These are phyloP conservation scores for Aspergillus leporis DNA, from an alignment of 495 filamentous ascomycete species.

Conservation along the genomic window DNA sequence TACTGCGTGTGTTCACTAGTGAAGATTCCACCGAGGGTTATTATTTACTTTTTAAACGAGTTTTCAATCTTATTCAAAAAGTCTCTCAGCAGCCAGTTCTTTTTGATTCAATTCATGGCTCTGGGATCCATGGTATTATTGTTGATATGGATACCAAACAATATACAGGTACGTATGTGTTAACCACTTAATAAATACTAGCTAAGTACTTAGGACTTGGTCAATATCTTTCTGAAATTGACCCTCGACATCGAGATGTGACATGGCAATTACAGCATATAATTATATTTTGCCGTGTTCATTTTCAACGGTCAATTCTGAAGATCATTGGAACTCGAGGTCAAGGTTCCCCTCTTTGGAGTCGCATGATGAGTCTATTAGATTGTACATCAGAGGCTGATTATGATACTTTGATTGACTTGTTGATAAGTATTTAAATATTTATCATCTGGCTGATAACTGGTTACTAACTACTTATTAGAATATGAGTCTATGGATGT, in stretches of 20 bases:
- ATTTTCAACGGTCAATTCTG: constrained; percentile 9
- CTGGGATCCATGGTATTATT: constrained; percentile 15
- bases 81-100: not conserved
- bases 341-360: constrained; percentile 8
- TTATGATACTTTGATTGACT: constrained; percentile 9
- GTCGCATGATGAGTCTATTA: constrained; percentile 12
- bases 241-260: constrained; percentile 1
- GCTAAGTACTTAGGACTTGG: constrained; percentile 11
- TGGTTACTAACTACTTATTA: constrained; percentile 9
- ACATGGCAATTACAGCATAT: constrained; percentile 8
- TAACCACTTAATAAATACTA: constrained; percentile 1
- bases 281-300: constrained; percentile 7
- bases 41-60: constrained; percentile 10
- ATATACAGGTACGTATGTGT: constrained; percentile 10
- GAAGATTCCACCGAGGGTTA: not conserved
- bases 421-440: constrained; percentile 10
- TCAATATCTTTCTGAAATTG: constrained; percentile 8
- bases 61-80: constrained; percentile 6
- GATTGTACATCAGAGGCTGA: constrained; percentile 6
- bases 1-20: not conserved
- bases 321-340: constrained; percentile 4
- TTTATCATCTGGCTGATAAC: constrained; percentile 1
- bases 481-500: constrained; percentile 7
- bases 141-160: constrained; percentile 11
- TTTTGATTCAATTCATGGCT: constrained; percentile 12